Evolutionary conservation across 2,329 filamentous ascomycete genomes (phyloP).

Genomic region (Aspergillus fumigatus): DNA sequence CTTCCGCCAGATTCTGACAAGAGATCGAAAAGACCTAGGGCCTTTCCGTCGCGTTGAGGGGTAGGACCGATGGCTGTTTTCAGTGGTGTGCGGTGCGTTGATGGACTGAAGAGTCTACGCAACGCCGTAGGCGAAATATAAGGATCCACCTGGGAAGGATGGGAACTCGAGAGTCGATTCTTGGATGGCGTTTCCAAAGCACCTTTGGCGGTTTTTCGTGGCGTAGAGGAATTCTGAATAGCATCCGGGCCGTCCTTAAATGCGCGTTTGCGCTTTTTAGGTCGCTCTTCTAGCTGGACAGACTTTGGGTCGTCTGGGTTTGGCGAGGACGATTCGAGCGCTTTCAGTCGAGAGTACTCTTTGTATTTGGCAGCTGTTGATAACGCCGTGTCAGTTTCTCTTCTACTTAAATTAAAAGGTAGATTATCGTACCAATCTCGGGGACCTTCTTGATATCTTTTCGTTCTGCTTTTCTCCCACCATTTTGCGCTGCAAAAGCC

Average conservation of each 20-base stretch:
- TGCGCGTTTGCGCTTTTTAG: constrained; percentile 31
- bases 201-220: constrained; percentile 31
- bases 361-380: constrained; percentile 46
- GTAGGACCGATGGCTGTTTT: constrained; percentile 44
- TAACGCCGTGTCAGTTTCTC: background rate
- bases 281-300: constrained; percentile 15
- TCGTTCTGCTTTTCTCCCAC: constrained; percentile 42
- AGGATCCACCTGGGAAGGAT: constrained; percentile 40
- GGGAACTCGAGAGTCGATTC: constrained; percentile 17
- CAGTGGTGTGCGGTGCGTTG: constrained; percentile 31
- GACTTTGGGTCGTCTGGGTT: constrained; percentile 13
- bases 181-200: constrained; percentile 31
- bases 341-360: constrained; percentile 41
- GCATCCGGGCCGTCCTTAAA: constrained; percentile 24
- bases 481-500: constrained; percentile 39
- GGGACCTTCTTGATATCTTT: constrained; percentile 46
- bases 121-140: constrained; percentile 42
- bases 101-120: constrained; percentile 35
- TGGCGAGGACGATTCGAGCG: constrained; percentile 25
- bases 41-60: constrained; percentile 46
- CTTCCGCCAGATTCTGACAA: constrained; percentile 39
- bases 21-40: constrained; percentile 46
- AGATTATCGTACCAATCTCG: constrained; percentile 35
- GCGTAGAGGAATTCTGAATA: constrained; percentile 23
- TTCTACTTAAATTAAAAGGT: background rate